These are phyloP conservation scores for Magnusiomyces fungicola DNA, from an alignment of 1,139 yeast species.

Conservation along the genomic window DNA sequence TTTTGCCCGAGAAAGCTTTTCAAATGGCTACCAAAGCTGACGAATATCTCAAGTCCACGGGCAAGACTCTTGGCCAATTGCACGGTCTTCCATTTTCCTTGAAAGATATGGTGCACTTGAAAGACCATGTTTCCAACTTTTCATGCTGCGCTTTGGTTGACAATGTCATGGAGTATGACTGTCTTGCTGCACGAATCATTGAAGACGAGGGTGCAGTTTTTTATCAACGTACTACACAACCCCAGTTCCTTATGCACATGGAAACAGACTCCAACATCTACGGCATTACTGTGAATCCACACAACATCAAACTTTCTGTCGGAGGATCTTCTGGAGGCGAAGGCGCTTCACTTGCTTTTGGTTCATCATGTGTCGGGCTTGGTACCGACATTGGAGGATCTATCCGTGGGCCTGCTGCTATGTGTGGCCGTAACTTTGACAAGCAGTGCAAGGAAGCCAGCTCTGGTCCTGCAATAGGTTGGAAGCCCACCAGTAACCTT, in stretches of 20 bases:
- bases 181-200: constrained; percentile 45
- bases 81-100: constrained; percentile 53
- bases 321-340: constrained; percentile 80
- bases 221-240: constrained; percentile 48
- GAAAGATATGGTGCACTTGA: constrained; percentile 29
- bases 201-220: constrained; percentile 61
- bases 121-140: constrained; percentile 38
- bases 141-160: constrained; percentile 35
- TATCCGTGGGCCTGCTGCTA: constrained; percentile 72
- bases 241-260: constrained; percentile 50
- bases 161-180: constrained; percentile 38
- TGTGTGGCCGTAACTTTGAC: too few species aligned
- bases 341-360: constrained; percentile 49
- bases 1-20: constrained; percentile 29
- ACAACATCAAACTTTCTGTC: constrained; percentile 45
- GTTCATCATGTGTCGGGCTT: constrained; percentile 58
- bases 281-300: constrained; percentile 41
- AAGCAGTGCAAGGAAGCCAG: too few species aligned
- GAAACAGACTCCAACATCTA: constrained; percentile 34
- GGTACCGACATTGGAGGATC: constrained; percentile 81
- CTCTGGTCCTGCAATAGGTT: too few species aligned
- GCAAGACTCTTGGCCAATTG: constrained; percentile 41
- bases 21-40: constrained; percentile 42
- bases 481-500: constrained; percentile 40
- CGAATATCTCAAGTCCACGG: constrained; percentile 30